Evolutionary conservation across 768 basidiomycete species (phyloP), one percentile per base, ranked within the genome.

Genomic region (Macrolepiota albuminosa): DNA sequence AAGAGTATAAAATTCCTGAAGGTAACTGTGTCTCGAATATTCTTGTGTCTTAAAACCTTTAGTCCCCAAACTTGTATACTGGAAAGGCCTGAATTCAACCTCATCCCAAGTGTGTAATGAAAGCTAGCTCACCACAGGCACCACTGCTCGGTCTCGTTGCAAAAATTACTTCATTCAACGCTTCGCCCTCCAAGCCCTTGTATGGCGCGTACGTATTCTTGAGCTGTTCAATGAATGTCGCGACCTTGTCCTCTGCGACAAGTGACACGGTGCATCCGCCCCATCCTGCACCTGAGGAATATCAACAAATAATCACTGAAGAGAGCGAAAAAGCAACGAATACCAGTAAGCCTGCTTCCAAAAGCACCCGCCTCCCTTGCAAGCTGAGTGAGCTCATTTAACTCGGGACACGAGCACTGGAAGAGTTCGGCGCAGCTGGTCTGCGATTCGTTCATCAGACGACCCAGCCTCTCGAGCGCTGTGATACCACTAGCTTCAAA

Each of bases 231-330:
- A 93, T 86, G 70, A 95, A 95, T 8, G 66, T 61, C 0, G 81
- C 78, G 2, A 90, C 89, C 47, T 82, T 66, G 21, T 75, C 71
- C 67, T 88, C 87, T 7, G 83, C 79, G 16, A 95, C 87, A 21
- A 95, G 80, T 7, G 90, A 92, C 24, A 95, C 88, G 0, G 89
- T 89, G 67, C 92, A 94, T 6, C 93, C 93, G 40, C 94, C 94
- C 93, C 93, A 96, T 4, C 92, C 93, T 0, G 93, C 93, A 33
- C 91, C 89, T 90, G 49, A 29, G 11, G n/a, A 54, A 46, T 34
- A 61, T 49, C 2, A 21, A 14, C 16, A 45, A 60, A 21, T 29
- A 51, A 51, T 24, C 14, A 42, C 10, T 3, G 57, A 16, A 52
- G 24, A 50, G 8, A 34, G 16, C 14, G 21, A 37, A 7, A 51